A percentile compares a stretch with the other conserved stretches of the same genome.
phyloP scores from a whole-genome alignment of 352 stramenopile species.

The Pythium oligandrum region DNA sequence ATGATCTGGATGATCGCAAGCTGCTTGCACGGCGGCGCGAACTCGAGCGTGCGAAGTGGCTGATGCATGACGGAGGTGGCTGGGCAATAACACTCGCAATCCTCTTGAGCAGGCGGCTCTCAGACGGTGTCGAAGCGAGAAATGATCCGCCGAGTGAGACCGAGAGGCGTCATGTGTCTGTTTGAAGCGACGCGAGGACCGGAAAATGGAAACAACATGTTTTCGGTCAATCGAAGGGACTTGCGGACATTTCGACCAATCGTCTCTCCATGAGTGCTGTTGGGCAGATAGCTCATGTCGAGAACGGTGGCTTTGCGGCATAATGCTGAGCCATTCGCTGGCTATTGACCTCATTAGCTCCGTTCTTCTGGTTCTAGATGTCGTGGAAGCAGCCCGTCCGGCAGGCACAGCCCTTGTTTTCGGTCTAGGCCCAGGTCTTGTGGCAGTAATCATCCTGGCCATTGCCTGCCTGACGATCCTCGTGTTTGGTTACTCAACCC shows the following conservation, averaged over 20 bases:
- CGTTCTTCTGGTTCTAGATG: too few species aligned
- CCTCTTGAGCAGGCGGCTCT: neutral
- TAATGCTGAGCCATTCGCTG: too few species aligned
- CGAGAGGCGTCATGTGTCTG: too few species aligned
- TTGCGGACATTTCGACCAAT: slow-evolving; percentile 1
- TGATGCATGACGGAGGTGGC: neutral
- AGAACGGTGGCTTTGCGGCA: slow-evolving; percentile 7
- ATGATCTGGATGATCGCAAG: slow-evolving; percentile 44
- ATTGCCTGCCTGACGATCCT: slow-evolving; percentile 27
- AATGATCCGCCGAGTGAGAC: too few species aligned
- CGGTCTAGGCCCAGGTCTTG: slow-evolving; percentile 28
- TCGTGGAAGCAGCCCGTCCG: too few species aligned
- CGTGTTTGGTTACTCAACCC: slow-evolving; percentile 22
- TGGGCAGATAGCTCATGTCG: too few species aligned
- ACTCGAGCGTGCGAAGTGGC: slow-evolving; percentile 59
- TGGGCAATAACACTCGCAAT: too few species aligned
- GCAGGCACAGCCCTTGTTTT: slow-evolving; percentile 13
- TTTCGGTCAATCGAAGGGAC: slow-evolving; percentile 4
- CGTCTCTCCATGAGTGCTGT: too few species aligned
- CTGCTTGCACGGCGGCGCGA: slow-evolving; percentile 51
- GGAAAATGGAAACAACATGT: slow-evolving; percentile 2
- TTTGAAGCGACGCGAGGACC: slow-evolving; percentile 12
- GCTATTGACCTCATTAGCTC: too few species aligned
- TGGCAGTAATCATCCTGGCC: slow-evolving; percentile 30
- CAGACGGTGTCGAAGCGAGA: neutral